Base-by-base conservation (phyloP, 116 monocot species). In the Papilionanthe hybrid region DNA sequence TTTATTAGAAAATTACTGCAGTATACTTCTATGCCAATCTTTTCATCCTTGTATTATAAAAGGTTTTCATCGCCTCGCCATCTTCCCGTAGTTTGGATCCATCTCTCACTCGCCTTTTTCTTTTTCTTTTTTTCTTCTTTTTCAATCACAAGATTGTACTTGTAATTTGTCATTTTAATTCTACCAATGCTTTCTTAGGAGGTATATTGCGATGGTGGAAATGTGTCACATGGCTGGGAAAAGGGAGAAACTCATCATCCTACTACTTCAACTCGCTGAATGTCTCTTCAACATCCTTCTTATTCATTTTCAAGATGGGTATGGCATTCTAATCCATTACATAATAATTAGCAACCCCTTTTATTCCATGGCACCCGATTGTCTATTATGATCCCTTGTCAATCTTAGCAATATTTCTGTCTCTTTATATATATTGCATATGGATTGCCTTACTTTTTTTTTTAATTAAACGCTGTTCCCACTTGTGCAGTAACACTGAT, bases 171-270 rank as follows among this genome's bases (percentile, higher is more conserved):
- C 23, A 63, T 63, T 23, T 63, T 22, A 22, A 63, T 63, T 63
- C 63, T 25, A 1, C 63, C 7, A 23, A 7, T 63, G 23, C 63
- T 75, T 25, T 75, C 75, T 67, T 87, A 98, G 97, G 93, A 91
- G 97, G 82, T 94, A 91, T 75, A 86, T 98, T 78, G 94, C 97
- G 60, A 92, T 94, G 92, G 83, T 92, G 29, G 92, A 94, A 79
- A 94, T 98, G 91, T 97, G 97, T 75, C 85, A 79, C 60, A 85
- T 91, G 78, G 86, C 86, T 75, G 94, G 94, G 45, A 88, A 88
- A 45, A 86, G 87, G 77, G 92, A 91, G 79, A 89, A 87, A 58
- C 81, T 94, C 43, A 88, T 94, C 65, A 80, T 86, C 72, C 28
- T 92, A 32, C 68, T 94, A 72, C 94, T 98, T 78, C 86, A 90